Percentiles rank a stretch among this genome's conserved stretches.
phyloP scores from a whole-genome alignment of 371 early-diverging fungal species.

The Fennellomyces sp. region DNA sequence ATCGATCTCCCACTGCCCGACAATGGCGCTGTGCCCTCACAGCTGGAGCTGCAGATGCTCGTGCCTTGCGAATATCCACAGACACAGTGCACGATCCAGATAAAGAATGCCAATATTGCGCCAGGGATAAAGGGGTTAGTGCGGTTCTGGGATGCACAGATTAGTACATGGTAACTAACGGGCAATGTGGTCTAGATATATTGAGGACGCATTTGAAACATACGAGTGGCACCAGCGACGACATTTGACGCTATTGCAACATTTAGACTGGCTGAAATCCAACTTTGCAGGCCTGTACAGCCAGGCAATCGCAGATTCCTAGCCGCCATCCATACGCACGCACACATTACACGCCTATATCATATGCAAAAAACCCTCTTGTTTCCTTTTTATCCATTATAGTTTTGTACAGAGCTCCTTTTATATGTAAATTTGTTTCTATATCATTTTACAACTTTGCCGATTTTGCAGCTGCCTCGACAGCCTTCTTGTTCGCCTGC shows the following conservation, averaged over 20 bases:
- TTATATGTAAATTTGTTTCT: neutral
- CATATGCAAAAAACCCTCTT: neutral
- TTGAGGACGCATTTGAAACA: constrained; percentile 39
- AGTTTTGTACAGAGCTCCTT: neutral
- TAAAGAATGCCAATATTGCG: constrained; percentile 28
- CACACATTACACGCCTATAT: neutral
- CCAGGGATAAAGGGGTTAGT: constrained; percentile 27
- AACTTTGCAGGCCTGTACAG: constrained; percentile 18
- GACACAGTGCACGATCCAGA: constrained; percentile 34
- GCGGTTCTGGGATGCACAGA: neutral
- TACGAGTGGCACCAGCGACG: constrained; percentile 41
- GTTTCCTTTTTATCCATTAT: neutral
- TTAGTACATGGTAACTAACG: neutral
- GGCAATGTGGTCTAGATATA: constrained; percentile 23
- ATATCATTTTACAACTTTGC: constrained; percentile 4
- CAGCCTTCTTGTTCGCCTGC: constrained; percentile 33
- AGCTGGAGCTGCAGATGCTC: constrained; percentile 27
- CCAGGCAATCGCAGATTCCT: neutral
- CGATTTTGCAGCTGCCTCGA: constrained; percentile 19
- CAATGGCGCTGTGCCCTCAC: neutral
- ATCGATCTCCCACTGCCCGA: constrained; percentile 24
- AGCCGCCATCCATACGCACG: neutral
- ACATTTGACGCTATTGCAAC: constrained; percentile 43
- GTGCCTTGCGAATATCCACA: constrained; percentile 43
- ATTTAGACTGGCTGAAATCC: constrained; percentile 45